Evolutionary conservation across 2,329 filamentous ascomycete species (phyloP), one percentile per base, ranked within the genome.

Genomic region (Geoglossum cookeanum): DNA sequence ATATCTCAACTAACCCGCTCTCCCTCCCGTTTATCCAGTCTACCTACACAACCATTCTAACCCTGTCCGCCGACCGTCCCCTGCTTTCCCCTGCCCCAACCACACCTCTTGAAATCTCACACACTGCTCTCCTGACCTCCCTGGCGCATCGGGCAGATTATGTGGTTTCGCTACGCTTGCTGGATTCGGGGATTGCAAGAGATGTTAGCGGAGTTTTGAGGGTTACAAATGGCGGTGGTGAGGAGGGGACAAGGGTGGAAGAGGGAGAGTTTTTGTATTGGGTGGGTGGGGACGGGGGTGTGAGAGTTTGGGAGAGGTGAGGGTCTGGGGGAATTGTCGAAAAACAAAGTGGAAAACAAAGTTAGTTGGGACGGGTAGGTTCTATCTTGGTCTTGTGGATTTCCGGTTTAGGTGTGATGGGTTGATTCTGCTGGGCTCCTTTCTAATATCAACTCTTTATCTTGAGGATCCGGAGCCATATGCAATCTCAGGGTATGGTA

Each of bases 131-230:
- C 59, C 70, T 85, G 22, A 73, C 89, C 39, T 78, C 78, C 4
- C 70, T 84, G 61, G 85, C 84, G n/a, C 88, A 96, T 67, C 77
- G 80, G 63, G 87, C 89, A 7, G 71, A 78, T n/a, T 74, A 78
- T 60, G 76, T 91, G 3, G 70, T 94, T 63, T 80, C 85, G 60
- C 71, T 92, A 58, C 75, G 90, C 56, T 76, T 83, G 65, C 69
- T 97, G 60, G 89, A 94, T 65, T 94, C 89, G 0, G 91, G 91
- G 0, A 82, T 83, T n/a, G 90, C 91, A 60, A 83, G 78, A 66
- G 91, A 96, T 69, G 87, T 97, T 35, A 94, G 87, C 70, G 91
- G 91, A 2, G 88, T 95, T 48, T 65, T 96, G 61, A 78, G 89
- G 62, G 75, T 92, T 42, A 58, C 58, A 33, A 63, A 60, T 17